These are phyloP conservation scores for Cupressus sempervirens DNA, from an alignment of 75 land plant species.

Conservation along the genomic window DNA sequence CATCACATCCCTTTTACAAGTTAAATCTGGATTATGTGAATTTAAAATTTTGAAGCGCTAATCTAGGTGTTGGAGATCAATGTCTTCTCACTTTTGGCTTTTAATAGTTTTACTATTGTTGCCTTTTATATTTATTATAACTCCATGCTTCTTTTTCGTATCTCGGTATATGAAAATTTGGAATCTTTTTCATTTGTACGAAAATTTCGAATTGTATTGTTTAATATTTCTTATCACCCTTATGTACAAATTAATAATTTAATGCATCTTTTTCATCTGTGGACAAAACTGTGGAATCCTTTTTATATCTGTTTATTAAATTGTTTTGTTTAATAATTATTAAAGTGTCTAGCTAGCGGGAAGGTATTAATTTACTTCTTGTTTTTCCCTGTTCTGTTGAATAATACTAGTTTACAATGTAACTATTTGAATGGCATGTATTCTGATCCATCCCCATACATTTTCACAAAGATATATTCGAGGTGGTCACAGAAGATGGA, in stretches of 20 bases:
- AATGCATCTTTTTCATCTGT: too few relatives aligned
- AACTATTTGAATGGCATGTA: background rate
- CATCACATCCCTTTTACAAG: background rate
- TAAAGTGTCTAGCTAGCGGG: background rate
- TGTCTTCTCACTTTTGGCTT: background rate
- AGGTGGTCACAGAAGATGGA: constrained; percentile 93
- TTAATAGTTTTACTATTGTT: background rate
- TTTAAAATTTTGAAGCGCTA: background rate
- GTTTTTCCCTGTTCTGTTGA: background rate
- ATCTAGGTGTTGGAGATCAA: background rate
- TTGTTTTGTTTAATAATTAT: background rate
- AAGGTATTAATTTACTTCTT: background rate
- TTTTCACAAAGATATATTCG: constrained; percentile 75
- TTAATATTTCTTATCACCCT: background rate
- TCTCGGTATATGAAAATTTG: too few relatives aligned
- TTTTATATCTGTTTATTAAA: too few relatives aligned
- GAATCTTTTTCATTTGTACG: background rate
- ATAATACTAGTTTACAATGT: background rate
- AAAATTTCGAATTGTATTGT: background rate
- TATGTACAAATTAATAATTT: too few relatives aligned
- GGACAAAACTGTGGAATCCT: too few relatives aligned
- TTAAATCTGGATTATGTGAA: background rate
- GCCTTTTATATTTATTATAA: background rate
- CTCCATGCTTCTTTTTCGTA: background rate
- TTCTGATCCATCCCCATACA: background rate